phyloP scores from a whole-genome alignment of 768 basidiomycete genomes.

The Lactarius hatsudake region DNA sequence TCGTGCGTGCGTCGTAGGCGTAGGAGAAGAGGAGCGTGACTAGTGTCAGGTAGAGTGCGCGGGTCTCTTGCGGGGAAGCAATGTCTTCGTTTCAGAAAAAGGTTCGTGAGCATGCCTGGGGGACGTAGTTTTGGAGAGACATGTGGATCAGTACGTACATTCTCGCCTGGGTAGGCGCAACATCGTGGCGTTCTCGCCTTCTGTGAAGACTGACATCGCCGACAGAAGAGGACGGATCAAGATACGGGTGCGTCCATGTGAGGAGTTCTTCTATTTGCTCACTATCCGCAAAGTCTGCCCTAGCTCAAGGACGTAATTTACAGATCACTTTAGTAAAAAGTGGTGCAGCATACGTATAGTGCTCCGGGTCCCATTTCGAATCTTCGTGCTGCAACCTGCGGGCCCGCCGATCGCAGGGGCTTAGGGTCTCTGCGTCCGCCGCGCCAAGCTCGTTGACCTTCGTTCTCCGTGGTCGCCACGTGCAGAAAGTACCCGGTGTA shows the following conservation, averaged over 20 bases:
- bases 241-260: conserved; percentile 59
- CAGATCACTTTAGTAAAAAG: conserved; percentile 38
- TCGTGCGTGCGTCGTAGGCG: conserved; percentile 77
- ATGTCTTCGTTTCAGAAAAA: conserved; percentile 48
- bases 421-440: conserved; percentile 57
- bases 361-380: conserved; percentile 77
- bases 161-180: conserved; percentile 53
- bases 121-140: not conserved
- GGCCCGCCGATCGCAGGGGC: conserved; percentile 48
- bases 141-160: conserved; percentile 37
- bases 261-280: conserved; percentile 72
- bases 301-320: conserved; percentile 32
- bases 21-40: conserved; percentile 74
- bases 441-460: conserved; percentile 78
- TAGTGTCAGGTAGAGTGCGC: conserved; percentile 64
- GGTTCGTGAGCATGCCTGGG: not conserved
- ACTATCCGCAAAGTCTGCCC: conserved; percentile 80
- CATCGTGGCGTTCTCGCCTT: conserved; percentile 68
- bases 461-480: conserved; percentile 72
- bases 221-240: conserved; percentile 28
- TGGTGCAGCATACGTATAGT: conserved; percentile 66
- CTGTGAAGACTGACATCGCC: conserved; percentile 55
- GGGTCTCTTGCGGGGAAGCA: conserved; percentile 51
- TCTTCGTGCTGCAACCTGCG: conserved; percentile 63
- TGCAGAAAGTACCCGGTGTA: conserved; percentile 75